Evolutionary conservation across 139 green algal genomes (phyloP).

Genomic region (Bryopsis sp.): DNA sequence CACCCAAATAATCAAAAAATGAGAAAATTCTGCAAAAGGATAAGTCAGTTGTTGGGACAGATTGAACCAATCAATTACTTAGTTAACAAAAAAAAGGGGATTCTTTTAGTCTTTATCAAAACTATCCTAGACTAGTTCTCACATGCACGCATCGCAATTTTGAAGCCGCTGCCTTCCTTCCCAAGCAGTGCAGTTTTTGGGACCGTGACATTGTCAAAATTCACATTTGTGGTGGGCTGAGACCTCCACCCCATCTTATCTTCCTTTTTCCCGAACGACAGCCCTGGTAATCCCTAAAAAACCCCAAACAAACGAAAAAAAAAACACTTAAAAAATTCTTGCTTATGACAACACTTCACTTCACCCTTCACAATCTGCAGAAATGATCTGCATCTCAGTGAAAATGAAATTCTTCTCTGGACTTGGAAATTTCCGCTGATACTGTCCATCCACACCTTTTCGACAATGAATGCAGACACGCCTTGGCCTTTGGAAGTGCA

Average conservation of each 20-base stretch:
- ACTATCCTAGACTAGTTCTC: no score
- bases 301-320: no score
- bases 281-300: slow-evolving; percentile 35
- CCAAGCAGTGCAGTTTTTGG: slow-evolving; percentile 39
- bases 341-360: no score
- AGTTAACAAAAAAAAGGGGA: no score
- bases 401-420: no score
- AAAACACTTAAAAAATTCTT: no score
- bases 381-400: not conserved
- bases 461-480: slow-evolving; percentile 58
- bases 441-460: slow-evolving; percentile 29
- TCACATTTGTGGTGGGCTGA: slow-evolving; percentile 59
- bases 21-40: no score
- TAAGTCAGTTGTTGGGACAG: no score
- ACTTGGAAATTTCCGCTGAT: no score
- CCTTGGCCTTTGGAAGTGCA: slow-evolving; percentile 43
- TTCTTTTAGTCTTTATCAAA: no score
- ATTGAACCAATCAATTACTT: no score
- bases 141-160: slow-evolving; percentile 62
- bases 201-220: slow-evolving; percentile 54
- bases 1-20: not conserved
- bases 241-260: slow-evolving; percentile 74
- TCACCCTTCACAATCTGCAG: slow-evolving; percentile 1
- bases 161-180: slow-evolving; percentile 60
- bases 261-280: slow-evolving; percentile 69